A percentile compares a stretch with the other conserved stretches of the same genome.
These are phyloP conservation scores for Leccinellum albellum DNA, from an alignment of 768 basidiomycete genomes.

Conservation along the genomic window DNA sequence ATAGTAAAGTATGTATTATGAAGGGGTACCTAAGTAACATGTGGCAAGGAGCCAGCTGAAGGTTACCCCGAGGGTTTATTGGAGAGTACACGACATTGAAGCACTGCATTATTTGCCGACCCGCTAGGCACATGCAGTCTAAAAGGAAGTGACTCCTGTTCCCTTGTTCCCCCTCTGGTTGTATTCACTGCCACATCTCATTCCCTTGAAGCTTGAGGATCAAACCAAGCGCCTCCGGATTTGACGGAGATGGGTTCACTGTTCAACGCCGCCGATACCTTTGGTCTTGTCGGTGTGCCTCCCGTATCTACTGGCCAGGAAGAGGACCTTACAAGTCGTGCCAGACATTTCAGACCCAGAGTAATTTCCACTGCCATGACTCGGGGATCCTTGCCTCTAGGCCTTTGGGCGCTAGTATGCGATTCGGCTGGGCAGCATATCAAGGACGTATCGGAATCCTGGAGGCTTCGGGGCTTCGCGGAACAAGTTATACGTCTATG, in stretches of 20 bases:
- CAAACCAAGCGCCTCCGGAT: not conserved
- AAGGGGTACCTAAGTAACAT: too few species aligned
- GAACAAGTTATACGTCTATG: not conserved
- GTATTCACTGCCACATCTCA: not conserved
- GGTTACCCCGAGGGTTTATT: constrained; percentile 27
- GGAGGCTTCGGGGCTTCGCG: not conserved
- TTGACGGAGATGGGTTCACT: not conserved
- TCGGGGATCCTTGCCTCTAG: too few species aligned
- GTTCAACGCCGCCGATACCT: not conserved
- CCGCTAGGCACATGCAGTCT: not conserved
- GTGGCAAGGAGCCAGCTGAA: too few species aligned
- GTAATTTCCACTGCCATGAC: too few species aligned
- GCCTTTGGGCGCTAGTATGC: too few species aligned
- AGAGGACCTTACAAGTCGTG: not conserved
- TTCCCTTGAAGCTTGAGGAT: not conserved
- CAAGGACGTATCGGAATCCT: not conserved
- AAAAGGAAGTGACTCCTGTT: not conserved
- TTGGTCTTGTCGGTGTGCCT: not conserved
- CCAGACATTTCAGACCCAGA: not conserved
- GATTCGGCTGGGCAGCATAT: not conserved
- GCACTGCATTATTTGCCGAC: constrained; percentile 74
- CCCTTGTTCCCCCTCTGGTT: not conserved
- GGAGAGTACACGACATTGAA: constrained; percentile 87
- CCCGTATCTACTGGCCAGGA: not conserved
- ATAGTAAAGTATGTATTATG: constrained; percentile 41